Percentiles rank a stretch among this genome's conserved stretches.
These are phyloP conservation scores for Aulographum hederae DNA, from an alignment of 2,329 filamentous ascomycete species.

Conservation along the genomic window DNA sequence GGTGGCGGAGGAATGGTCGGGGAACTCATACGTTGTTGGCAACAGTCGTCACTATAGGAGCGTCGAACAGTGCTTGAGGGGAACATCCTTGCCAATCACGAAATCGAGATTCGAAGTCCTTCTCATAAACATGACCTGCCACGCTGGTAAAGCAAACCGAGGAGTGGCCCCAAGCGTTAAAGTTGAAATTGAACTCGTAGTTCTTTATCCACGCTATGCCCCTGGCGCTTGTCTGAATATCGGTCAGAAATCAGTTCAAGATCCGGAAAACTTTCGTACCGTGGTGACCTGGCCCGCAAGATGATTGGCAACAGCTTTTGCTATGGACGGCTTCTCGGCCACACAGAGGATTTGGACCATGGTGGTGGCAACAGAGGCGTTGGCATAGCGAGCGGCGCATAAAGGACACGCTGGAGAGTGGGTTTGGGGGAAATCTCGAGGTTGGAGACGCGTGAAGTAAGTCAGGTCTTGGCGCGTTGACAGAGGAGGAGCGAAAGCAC, in stretches of 20 bases:
- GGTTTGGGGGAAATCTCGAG: no score
- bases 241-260: background rate
- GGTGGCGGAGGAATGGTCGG: slow-evolving; percentile 5
- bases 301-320: slow-evolving; percentile 82
- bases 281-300: slow-evolving; percentile 40
- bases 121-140: slow-evolving; percentile 65
- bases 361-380: no score
- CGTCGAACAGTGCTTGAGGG: slow-evolving; percentile 64
- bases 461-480: no score
- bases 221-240: slow-evolving; percentile 41
- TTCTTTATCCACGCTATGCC: slow-evolving; percentile 76
- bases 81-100: slow-evolving; percentile 68
- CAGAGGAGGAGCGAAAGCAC: no score
- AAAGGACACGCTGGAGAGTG: no score
- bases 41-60: slow-evolving; percentile 51
- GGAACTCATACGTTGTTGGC: slow-evolving; percentile 31
- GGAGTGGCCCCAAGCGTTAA: slow-evolving; percentile 67
- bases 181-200: slow-evolving; percentile 80
- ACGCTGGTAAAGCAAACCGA: slow-evolving; percentile 89
- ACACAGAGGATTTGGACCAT: slow-evolving; percentile 50
- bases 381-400: no score
- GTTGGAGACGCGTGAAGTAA: no score
- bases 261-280: background rate
- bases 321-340: slow-evolving; percentile 83
- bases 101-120: slow-evolving; percentile 58